Conservation (phyloP, 345 rosid species). For the Boechera stricta region DNA sequence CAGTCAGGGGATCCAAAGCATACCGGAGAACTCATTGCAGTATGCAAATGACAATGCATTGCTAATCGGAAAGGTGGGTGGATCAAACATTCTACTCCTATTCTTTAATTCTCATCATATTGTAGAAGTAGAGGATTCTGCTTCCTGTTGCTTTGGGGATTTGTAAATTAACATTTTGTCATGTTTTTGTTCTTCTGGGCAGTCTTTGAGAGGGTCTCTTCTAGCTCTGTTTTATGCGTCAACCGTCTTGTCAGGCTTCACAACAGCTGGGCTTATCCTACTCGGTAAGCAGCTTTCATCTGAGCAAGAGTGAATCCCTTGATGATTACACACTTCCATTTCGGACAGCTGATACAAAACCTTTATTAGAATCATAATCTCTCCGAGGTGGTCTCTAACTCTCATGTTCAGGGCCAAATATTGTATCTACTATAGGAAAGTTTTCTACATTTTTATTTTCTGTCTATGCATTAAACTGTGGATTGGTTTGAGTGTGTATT, state of each 20-base stretch:
- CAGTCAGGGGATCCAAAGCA: constrained; percentile 71
- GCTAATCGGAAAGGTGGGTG: constrained; percentile 71
- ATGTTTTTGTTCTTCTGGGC: constrained; percentile 36
- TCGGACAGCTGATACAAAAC: not conserved
- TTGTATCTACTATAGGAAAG: not conserved
- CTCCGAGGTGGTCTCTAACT: not conserved
- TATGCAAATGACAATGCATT: constrained; percentile 94
- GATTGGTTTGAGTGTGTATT: not conserved
- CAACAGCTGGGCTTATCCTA: constrained; percentile 66
- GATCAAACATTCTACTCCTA: not conserved
- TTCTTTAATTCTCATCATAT: not conserved
- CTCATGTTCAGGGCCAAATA: constrained; percentile 10
- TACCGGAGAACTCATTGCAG: constrained; percentile 81
- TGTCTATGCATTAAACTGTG: not conserved
- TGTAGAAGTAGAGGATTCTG: not conserved
- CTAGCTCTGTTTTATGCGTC: constrained; percentile 67
- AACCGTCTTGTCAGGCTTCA: constrained; percentile 63
- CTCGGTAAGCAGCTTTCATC: constrained; percentile 70
- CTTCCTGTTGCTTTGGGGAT: not conserved
- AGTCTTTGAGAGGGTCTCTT: constrained; percentile 86
- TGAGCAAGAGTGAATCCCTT: constrained; percentile 54
- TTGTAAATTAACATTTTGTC: constrained; percentile 8
- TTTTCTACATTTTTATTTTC: not conserved
- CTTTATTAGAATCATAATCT: not conserved
- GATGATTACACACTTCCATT: not conserved